These are phyloP conservation scores for Suhomyces yuchorum DNA, from an alignment of 1,139 yeast genomes.

Conservation along the genomic window DNA sequence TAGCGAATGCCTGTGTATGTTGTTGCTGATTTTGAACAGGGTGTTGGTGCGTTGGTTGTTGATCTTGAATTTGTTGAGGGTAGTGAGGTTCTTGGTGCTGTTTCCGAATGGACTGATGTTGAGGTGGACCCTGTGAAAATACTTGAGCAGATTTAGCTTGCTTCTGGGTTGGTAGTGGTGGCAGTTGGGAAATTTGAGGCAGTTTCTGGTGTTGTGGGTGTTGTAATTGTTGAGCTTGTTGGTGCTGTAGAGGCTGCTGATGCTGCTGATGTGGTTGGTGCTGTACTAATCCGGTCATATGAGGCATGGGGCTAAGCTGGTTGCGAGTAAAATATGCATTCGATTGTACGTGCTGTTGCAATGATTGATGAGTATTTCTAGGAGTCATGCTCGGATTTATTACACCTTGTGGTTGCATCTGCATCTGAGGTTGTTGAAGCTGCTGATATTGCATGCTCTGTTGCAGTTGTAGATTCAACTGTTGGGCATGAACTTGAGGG, in stretches of 20 bases:
- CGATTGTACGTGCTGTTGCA: slow-evolving; percentile 13
- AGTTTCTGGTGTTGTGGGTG: slow-evolving; percentile 3
- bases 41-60: not conserved
- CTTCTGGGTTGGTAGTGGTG: not conserved
- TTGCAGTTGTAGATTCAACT: slow-evolving; percentile 10
- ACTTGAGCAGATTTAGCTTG: slow-evolving; percentile 8
- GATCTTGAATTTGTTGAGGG: not conserved
- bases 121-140: not conserved
- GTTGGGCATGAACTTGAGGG: slow-evolving; percentile 1
- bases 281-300: not conserved
- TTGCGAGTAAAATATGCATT: slow-evolving; percentile 11
- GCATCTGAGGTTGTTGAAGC: slow-evolving; percentile 17
- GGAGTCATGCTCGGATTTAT: slow-evolving; percentile 15
- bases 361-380: slow-evolving; percentile 5
- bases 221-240: slow-evolving; percentile 1
- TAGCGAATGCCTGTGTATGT: not conserved
- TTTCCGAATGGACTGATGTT: not conserved
- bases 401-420: slow-evolving; percentile 16
- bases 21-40: not conserved
- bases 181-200: not conserved
- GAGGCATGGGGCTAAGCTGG: slow-evolving; percentile 12
- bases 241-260: not conserved
- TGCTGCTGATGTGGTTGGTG: slow-evolving; percentile 5
- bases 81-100: not conserved
- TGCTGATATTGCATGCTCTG: slow-evolving; percentile 17